These are phyloP conservation scores for Rhododendron kiyosumense DNA, from an alignment of 148 eudicot species.

Conservation along the genomic window DNA sequence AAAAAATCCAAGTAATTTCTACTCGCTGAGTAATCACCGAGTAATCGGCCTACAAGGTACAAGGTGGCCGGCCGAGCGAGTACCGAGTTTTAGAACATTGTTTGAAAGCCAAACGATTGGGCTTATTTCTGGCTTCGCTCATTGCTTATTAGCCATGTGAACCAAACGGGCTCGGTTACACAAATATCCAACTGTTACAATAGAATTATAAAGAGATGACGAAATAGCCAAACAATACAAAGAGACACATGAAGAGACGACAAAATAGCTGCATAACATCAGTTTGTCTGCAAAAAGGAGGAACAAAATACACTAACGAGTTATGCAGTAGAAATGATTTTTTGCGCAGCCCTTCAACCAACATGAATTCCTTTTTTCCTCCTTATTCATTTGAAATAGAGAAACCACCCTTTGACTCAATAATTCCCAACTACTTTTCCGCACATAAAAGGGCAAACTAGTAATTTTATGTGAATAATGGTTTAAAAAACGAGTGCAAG, in stretches of 20 bases:
- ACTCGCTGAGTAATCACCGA: no score
- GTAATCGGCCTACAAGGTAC: no score
- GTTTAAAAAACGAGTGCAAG: background rate
- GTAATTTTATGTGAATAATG: background rate
- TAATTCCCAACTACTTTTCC: background rate
- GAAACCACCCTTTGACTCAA: background rate
- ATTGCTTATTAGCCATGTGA: background rate
- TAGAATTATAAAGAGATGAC: background rate
- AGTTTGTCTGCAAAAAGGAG: background rate
- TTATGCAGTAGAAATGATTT: background rate
- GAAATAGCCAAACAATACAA: background rate
- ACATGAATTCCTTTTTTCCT: background rate
- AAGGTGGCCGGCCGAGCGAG: no score
- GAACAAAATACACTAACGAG: background rate
- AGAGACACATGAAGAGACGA: background rate
- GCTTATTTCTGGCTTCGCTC: background rate
- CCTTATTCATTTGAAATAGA: background rate
- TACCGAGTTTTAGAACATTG: no score
- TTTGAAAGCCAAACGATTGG: background rate
- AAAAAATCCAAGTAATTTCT: no score
- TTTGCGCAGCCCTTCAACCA: background rate
- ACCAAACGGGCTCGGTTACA: background rate
- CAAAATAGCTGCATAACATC: background rate
- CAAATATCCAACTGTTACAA: background rate
- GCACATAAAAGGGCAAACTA: background rate